Evolutionary conservation across 441 rosid species (phyloP), one percentile per base, ranked within the genome.

Genomic region (Populus trichocarpa): DNA sequence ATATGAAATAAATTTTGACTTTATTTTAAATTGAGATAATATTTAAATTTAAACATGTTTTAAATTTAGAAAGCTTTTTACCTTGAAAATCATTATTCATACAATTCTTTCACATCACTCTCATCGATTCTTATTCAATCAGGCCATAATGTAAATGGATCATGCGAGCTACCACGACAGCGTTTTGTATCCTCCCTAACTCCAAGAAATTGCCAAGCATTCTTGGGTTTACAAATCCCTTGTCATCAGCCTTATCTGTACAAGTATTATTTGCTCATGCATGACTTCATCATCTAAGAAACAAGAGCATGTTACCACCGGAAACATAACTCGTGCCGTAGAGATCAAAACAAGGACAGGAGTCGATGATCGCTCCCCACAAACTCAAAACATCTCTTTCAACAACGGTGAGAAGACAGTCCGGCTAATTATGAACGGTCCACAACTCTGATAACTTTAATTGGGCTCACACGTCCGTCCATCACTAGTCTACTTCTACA

Each of bases 401-500:
- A 46, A 5, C 57, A 46, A 20, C 13, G 57, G 18, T 12, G 57
- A 46, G 57, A 63, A 46, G 74, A 46, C 74, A 9, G 13, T 35
- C 53, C n/a, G 22, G 32, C 33, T 33, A 38, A 64, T 38, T 8
- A 25, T 38, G 77, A 14, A 20, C 76, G 69, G 76, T 63, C 57
- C 69, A 73, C 33, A 33, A n/a, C 57, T 4, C 53, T 46, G 2
- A 8, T 12, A 13, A 30, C 38, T 18, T 32, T 2, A n/a, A 6
- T 12, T 75, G 73, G 68, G 69, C 74, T 76, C 74, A 18, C 73
- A 22, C 25, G 18, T 12, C 12, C 53, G 20, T 68, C 68, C 20
- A 59, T 33, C 26, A 23, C 11, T 2, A 69, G 79, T 71, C 66
- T 30, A 13, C 18, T 68, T 71, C 33, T 14, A 13, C 18, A 14